phyloP scores from a whole-genome alignment of 2,329 filamentous ascomycete genomes.

The Fusarium vanettenii region DNA sequence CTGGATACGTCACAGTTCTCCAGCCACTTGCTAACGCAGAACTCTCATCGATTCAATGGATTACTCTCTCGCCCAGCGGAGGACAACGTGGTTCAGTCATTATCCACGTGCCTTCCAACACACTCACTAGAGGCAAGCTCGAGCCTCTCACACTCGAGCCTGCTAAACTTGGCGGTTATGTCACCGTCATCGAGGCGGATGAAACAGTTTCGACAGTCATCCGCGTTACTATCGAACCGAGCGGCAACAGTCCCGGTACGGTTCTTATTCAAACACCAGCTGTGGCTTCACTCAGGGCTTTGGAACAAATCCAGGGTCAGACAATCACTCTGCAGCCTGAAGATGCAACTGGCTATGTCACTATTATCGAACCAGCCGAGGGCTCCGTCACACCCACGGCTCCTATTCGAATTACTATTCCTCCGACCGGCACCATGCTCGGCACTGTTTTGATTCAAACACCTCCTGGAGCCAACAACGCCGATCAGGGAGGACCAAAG shows the following conservation, averaged over 20 bases:
- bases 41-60: neutral
- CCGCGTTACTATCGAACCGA: conserved; percentile 23
- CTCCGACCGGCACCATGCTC: conserved; percentile 32
- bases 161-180: conserved; percentile 9
- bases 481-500: neutral
- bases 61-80: conserved; percentile 30
- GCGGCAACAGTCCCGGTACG: conserved; percentile 22
- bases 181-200: conserved; percentile 29
- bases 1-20: conserved; percentile 33
- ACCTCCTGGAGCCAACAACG: neutral
- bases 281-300: neutral
- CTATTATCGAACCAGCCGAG: conserved; percentile 34
- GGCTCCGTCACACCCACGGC: conserved; percentile 17
- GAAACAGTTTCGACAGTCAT: neutral
- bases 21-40: conserved; percentile 13
- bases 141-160: conserved; percentile 24
- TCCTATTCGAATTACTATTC: conserved; percentile 27
- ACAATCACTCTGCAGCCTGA: conserved; percentile 30
- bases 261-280: conserved; percentile 36
- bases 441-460: conserved; percentile 39
- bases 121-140: neutral
- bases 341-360: conserved; percentile 23
- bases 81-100: conserved; percentile 32
- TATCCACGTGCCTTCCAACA: conserved; percentile 23
- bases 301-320: neutral